Evolutionary conservation across 768 basidiomycete genomes (phyloP).

Genomic region (Pleurotus platypus): DNA sequence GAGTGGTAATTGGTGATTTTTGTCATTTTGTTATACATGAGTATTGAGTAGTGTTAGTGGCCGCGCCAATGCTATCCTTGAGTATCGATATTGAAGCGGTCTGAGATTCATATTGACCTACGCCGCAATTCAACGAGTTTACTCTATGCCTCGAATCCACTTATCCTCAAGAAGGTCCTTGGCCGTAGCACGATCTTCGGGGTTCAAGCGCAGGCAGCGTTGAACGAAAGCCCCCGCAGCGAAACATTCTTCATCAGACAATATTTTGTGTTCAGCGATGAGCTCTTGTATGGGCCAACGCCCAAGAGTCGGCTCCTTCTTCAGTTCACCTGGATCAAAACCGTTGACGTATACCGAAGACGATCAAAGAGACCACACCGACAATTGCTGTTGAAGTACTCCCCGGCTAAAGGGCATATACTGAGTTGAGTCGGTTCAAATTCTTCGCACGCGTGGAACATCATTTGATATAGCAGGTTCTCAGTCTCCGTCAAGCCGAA

Average conservation of each 20-base stretch:
- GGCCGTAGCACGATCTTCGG: constrained; percentile 18
- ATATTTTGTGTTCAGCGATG: constrained; percentile 13
- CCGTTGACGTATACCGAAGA: background rate
- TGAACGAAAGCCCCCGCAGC: constrained; percentile 15
- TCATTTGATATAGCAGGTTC: background rate
- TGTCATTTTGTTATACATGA: too few species aligned
- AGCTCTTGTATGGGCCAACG: constrained; percentile 12
- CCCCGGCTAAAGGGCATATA: background rate
- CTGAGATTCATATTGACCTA: too few species aligned
- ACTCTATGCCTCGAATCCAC: background rate
- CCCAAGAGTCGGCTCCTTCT: constrained; percentile 11
- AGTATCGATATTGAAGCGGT: too few species aligned
- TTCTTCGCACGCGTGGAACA: background rate
- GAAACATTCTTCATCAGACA: constrained; percentile 12
- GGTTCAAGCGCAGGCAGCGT: constrained; percentile 21
- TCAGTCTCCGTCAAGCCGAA: background rate
- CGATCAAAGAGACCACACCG: background rate
- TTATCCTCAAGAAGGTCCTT: constrained; percentile 19
- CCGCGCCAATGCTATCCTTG: too few species aligned
- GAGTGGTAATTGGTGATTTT: too few species aligned
- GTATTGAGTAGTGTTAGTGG: too few species aligned
- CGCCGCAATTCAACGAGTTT: too few species aligned
- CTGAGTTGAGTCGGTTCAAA: background rate
- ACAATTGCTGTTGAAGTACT: background rate
- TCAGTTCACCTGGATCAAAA: constrained; percentile 15